phyloP scores from a whole-genome alignment of 2,329 filamentous ascomycete species.

The Pseudocercospora eumusae region DNA sequence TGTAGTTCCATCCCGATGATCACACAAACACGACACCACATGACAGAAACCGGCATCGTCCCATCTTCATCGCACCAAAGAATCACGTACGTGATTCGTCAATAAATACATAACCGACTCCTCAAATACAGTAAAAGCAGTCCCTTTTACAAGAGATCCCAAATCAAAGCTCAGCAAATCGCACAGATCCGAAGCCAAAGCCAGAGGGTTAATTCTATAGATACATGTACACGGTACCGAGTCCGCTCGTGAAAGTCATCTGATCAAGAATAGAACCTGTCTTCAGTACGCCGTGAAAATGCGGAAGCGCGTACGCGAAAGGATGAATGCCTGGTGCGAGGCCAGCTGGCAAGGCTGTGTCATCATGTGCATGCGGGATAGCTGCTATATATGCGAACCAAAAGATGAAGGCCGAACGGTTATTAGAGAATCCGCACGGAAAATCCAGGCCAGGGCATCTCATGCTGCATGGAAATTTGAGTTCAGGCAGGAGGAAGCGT shows the following conservation, averaged over 20 bases:
- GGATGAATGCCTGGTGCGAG: neutral
- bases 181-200: constrained; percentile 3
- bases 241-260: neutral
- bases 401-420: neutral
- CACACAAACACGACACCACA: neutral
- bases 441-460: no score
- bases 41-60: neutral
- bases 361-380: neutral
- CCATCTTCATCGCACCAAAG: no score
- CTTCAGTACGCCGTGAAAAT: neutral
- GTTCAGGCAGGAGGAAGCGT: neutral
- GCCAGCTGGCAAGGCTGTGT: neutral
- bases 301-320: neutral
- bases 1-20: neutral
- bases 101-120: neutral
- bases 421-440: neutral
- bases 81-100: neutral
- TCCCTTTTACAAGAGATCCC: neutral
- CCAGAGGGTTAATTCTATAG: neutral
- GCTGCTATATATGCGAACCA: neutral
- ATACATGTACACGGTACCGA: neutral
- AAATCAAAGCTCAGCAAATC: neutral
- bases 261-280: neutral
- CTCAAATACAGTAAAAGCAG: no score
- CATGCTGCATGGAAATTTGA: neutral